A percentile compares a stretch with the other conserved stretches of the same genome.
Evolutionary conservation across 176 grass and related monocot genomes (phyloP).

Genomic region (Oryza brachyantha): DNA sequence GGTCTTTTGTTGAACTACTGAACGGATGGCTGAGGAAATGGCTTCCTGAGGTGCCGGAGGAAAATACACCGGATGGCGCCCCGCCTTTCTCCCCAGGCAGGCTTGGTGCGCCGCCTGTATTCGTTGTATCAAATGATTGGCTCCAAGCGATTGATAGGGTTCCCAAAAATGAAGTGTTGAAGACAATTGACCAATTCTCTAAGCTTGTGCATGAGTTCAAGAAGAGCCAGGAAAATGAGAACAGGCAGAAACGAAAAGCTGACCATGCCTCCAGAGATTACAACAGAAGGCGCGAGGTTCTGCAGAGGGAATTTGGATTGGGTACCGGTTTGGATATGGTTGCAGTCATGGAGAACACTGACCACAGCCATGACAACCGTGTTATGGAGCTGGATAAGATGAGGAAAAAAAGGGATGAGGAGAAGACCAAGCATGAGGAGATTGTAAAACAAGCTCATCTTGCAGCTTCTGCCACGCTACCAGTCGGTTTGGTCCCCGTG

Average conservation of each 20-base stretch:
- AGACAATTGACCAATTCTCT: constrained; percentile 45
- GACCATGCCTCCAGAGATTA: constrained; percentile 45
- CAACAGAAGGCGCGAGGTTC: constrained; percentile 27
- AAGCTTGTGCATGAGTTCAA: constrained; percentile 38
- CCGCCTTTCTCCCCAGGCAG: constrained; percentile 81
- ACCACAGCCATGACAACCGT: constrained; percentile 21
- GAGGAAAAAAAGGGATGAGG: constrained; percentile 50
- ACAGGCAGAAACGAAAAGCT: constrained; percentile 36
- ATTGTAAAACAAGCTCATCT: constrained; percentile 39
- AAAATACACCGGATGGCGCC: constrained; percentile 56
- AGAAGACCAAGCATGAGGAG: constrained; percentile 51
- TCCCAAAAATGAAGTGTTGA: constrained; percentile 51
- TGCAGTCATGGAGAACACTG: constrained; percentile 11
- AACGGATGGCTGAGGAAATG: constrained; percentile 78
- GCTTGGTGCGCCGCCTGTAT: constrained; percentile 47
- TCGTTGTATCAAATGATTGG: constrained; percentile 84
- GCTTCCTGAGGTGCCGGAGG: constrained; percentile 56
- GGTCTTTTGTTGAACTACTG: constrained; percentile 59
- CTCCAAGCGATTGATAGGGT: constrained; percentile 53
- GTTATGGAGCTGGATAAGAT: constrained; percentile 33
- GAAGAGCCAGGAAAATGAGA: constrained; percentile 64
- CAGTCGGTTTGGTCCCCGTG: constrained; percentile 51
- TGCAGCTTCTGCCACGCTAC: constrained; percentile 51
- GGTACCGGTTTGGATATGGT: constrained; percentile 30
- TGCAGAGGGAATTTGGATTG: constrained; percentile 29